phyloP scores from a whole-genome alignment of 225 moss, liverwort and hornwort genomes.

The Straminergon stramineum region DNA sequence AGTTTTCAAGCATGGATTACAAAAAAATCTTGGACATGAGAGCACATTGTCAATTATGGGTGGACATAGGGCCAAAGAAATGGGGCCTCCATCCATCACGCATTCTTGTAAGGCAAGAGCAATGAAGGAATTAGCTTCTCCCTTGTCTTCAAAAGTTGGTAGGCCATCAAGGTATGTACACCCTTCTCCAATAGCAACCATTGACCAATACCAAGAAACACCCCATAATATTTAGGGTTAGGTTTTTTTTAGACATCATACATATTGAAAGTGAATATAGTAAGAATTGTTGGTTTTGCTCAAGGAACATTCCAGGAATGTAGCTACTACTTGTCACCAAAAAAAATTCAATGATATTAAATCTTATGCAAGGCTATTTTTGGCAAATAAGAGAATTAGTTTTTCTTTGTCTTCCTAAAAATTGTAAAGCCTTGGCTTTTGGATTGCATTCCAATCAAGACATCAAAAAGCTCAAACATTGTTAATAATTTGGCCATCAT shows the following conservation, averaged over 20 bases:
- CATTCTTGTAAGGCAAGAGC: not conserved
- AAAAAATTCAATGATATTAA: not conserved
- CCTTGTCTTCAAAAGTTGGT: not conserved
- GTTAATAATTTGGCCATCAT: too few species aligned
- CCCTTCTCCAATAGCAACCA: accelerated
- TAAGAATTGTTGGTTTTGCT: not conserved
- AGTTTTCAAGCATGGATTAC: not conserved
- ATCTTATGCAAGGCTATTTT: not conserved
- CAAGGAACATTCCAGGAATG: accelerated
- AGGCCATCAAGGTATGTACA: not conserved
- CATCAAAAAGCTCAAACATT: too few species aligned
- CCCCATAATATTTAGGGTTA: not conserved
- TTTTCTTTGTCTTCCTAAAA: not conserved
- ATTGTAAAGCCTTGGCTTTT: too few species aligned
- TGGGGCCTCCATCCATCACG: not conserved
- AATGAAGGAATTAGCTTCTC: not conserved
- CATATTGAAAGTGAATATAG: not conserved
- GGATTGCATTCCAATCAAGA: too few species aligned
- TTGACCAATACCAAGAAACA: not conserved
- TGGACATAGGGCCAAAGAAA: not conserved
- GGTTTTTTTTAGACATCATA: not conserved
- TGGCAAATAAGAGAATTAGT: accelerated
- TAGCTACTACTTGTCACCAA: not conserved
- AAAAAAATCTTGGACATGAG: not conserved
- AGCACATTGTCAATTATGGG: not conserved